Percentiles rank a stretch among this genome's conserved stretches.
phyloP scores from a whole-genome alignment of 2,329 filamentous ascomycete species.

The Fusarium sp. region DNA sequence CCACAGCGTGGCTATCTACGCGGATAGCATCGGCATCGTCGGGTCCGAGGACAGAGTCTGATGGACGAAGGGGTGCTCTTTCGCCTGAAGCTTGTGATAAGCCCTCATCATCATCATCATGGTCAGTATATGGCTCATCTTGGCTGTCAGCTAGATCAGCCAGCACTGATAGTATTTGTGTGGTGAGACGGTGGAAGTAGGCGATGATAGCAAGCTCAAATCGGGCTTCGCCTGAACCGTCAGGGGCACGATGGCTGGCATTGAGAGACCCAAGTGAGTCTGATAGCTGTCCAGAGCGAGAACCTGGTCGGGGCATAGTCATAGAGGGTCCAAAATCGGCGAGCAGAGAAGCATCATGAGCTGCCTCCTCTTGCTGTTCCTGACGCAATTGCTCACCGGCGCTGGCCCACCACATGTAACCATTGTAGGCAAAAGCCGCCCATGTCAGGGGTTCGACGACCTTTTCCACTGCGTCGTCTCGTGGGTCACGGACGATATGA shows the following conservation, averaged over 20 bases:
- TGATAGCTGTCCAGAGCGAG: conserved; percentile 50
- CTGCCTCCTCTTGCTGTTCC: conserved; percentile 69
- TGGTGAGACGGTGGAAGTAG: conserved; percentile 83
- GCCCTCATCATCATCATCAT: conserved; percentile 52
- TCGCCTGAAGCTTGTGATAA: conserved; percentile 48
- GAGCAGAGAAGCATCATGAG: conserved; percentile 66
- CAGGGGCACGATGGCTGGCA: conserved; percentile 50
- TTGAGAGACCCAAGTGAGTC: conserved; percentile 61
- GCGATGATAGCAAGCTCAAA: conserved; percentile 79
- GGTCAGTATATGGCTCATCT: conserved; percentile 56
- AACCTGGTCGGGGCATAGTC: conserved; percentile 48
- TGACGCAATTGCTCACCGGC: conserved; percentile 77
- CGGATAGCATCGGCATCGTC: conserved; percentile 59
- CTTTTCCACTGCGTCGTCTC: conserved; percentile 63
- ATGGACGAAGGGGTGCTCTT: conserved; percentile 43
- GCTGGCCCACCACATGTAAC: conserved; percentile 92
- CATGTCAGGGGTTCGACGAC: conserved; percentile 74
- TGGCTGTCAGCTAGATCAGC: conserved; percentile 68
- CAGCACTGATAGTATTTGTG: conserved; percentile 71
- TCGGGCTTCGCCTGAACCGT: conserved; percentile 58
- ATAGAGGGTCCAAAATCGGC: conserved; percentile 60
- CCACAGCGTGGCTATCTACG: conserved; percentile 73
- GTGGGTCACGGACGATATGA: conserved; percentile 50
- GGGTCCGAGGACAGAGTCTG: conserved; percentile 38
- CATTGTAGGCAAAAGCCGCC: conserved; percentile 81